Evolutionary conservation across 73 alveolate genomes (phyloP), one percentile per base, ranked within the genome.

Genomic region (Blepharisma japonicum): DNA sequence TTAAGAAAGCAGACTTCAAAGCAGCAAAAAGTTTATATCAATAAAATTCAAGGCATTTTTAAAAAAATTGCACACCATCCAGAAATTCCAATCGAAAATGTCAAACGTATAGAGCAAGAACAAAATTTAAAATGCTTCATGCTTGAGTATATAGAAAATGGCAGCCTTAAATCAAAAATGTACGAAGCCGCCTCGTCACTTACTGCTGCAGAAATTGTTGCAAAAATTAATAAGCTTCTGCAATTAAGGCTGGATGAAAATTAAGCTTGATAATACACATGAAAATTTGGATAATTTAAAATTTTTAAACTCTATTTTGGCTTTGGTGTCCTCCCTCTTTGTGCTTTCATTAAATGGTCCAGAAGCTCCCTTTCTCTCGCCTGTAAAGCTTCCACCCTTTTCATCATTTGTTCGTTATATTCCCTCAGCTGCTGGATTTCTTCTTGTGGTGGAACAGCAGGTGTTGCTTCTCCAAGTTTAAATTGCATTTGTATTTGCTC

Each of bases 281-380:
- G 42, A 32, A 32, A 32, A 32, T 32, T 32, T 32, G 42, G 42
- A 32, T 32, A 32, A 32, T 32, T 32, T 32, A 32, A 32, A 32
- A 32, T 32, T 32, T 32, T 32, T 32, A 32, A 3, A 32, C 42
- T 32, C 42, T 32, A 32, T 32, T 32, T 32, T 32, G 42, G 42
- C 3, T 32, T 32, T 32, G 42, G 42, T 32, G 42, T 32, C 42
- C 42, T 32, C 42, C 42, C 42, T 32, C 42, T 32, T 32, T 32
- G 42, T 32, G 42, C 42, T 32, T 32, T 32, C 42, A 32, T 32
- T 32, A 32, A 32, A 32, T 32, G 42, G 42, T 32, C 96, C 51
- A 95, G 81, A 53, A 95, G 83, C 68, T 92, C 99, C 77, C 97
- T 86, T 85, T 95, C 99, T 72, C 98, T 86, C 78, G 94, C 89